Base-by-base conservation (phyloP, 2,329 filamentous ascomycete genomes). In the Beauveria varroae region DNA sequence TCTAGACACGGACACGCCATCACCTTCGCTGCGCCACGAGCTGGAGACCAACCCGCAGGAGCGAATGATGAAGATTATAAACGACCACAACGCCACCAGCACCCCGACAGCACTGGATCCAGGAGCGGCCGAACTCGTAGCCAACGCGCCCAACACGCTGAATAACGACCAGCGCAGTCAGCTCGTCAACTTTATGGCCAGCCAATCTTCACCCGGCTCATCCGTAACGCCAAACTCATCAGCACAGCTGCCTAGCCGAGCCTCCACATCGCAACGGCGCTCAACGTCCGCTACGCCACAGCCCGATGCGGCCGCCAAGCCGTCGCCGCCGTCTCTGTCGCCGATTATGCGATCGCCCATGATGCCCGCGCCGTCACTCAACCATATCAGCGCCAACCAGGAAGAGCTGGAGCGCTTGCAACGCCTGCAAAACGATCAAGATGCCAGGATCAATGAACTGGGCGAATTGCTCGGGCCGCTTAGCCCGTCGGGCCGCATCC, bases 341-440 rank as follows among this genome's bases (percentile, higher is more conserved):
- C 79, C 82, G 0, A 76, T 79, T 59, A 74, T 85, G 63, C 73
- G 75, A 7, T 75, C 78, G 26, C 69, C 77, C 3, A 69, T 72
- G 7, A 73, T 80, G 65, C 71, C 73, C 1, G 74, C 75, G 3
- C 79, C 81, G 1, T 82, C 83, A 0, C 76, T 91, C 22, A 79
- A 83, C 56, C 81, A 86, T 44, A 83, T 95, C 64, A 83, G 81
- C 51, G 83, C 83, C 63, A 93, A 88, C 5, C 82, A 88, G 64
- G 80, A 87, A 16, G 89, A 96, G 64, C 83, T 97, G 30, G 90
- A 95, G 57, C 82, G 89, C 34, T 80, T 98, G 2, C 85, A 90
- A 64, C 87, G 87, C 49, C 79, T 96, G 68, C 90, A 96, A 70
- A 84, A 85, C 26, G 86, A 93, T 63, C 92, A 96, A 68, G 86